phyloP scores from a whole-genome alignment of 1,284 basidiomycete species.

The Omphalotus olearius region DNA sequence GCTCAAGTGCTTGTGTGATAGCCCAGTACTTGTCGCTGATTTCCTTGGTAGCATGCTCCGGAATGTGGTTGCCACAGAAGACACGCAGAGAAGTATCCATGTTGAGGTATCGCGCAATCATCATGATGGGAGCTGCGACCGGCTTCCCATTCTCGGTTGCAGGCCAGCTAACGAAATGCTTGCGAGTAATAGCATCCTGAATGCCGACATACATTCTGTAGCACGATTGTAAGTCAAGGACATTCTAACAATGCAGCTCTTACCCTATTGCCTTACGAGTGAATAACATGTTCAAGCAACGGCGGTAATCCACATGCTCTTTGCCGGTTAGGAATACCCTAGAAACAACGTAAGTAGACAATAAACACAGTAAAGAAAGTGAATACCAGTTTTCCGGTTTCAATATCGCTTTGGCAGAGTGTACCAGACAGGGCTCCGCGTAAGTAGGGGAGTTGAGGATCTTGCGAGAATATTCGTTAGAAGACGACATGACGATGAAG shows the following conservation, averaged over 20 bases:
- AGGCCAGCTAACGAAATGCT: conserved; percentile 71
- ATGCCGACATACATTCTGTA: conserved; percentile 81
- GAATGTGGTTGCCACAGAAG: conserved; percentile 91
- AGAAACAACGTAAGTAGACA: conserved; percentile 12
- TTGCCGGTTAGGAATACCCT: conserved; percentile 98
- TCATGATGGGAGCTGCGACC: conserved; percentile 76
- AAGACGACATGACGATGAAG: conserved; percentile 95
- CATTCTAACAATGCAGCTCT: conserved; percentile 20
- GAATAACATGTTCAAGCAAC: conserved; percentile 88
- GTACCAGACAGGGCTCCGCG: conserved; percentile 91
- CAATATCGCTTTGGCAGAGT: conserved; percentile 89
- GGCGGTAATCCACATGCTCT: conserved; percentile 91
- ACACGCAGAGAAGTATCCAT: conserved; percentile 97
- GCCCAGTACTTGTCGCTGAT: conserved; percentile 96
- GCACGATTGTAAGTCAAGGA: conserved; percentile 14
- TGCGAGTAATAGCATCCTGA: conserved; percentile 84
- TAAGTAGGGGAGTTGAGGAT: conserved; percentile 89
- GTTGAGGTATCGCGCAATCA: conserved; percentile 88
- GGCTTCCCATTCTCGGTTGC: conserved; percentile 43
- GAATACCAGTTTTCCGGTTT: conserved; percentile 82
- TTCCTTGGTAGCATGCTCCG: conserved; percentile 72
- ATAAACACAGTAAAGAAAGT: background rate
- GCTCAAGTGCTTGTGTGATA: conserved; percentile 92
- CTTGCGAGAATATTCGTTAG: conserved; percentile 87
- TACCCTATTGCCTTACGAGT: conserved; percentile 91